phyloP scores from a whole-genome alignment of 768 basidiomycete species.

The Pulveroboletus frians region DNA sequence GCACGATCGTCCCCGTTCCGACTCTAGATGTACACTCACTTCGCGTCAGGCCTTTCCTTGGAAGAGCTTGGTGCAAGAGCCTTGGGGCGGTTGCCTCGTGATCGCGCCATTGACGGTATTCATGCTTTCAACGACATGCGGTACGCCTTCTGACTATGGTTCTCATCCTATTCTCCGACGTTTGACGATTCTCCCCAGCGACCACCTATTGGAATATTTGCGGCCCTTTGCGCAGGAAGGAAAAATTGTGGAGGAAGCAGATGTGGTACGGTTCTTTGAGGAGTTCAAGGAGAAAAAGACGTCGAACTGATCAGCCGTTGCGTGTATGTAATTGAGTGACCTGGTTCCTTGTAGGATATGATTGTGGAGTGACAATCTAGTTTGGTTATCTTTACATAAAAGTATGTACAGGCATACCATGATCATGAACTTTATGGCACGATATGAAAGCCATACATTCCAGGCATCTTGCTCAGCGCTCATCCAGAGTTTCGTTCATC shows the following conservation, averaged over 20 bases:
- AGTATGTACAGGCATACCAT: too few relatives aligned
- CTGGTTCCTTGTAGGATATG: neutral
- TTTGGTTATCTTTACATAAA: neutral
- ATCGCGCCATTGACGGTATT: conserved; percentile 78
- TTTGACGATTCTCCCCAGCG: conserved; percentile 37
- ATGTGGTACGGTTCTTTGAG: conserved; percentile 67
- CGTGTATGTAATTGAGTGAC: neutral
- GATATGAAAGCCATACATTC: too few relatives aligned
- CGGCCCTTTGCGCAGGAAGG: conserved; percentile 77
- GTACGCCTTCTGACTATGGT: conserved; percentile 35
- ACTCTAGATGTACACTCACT: neutral
- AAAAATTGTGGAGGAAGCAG: conserved; percentile 66
- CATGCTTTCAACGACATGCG: conserved; percentile 81
- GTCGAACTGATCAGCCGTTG: neutral
- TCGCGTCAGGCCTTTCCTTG: conserved; percentile 56
- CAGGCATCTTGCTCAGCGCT: too few relatives aligned
- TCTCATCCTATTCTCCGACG: neutral
- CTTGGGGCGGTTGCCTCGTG: conserved; percentile 66
- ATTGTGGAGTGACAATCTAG: neutral
- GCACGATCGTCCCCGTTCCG: conserved; percentile 29
- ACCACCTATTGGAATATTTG: conserved; percentile 64
- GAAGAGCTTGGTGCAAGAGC: conserved; percentile 84
- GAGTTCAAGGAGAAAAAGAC: conserved; percentile 35
- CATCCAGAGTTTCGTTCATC: too few relatives aligned
- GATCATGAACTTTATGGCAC: too few relatives aligned